phyloP scores from a whole-genome alignment of 805 yeast genomes.

The Ogataea nakhonphanomensis region DNA sequence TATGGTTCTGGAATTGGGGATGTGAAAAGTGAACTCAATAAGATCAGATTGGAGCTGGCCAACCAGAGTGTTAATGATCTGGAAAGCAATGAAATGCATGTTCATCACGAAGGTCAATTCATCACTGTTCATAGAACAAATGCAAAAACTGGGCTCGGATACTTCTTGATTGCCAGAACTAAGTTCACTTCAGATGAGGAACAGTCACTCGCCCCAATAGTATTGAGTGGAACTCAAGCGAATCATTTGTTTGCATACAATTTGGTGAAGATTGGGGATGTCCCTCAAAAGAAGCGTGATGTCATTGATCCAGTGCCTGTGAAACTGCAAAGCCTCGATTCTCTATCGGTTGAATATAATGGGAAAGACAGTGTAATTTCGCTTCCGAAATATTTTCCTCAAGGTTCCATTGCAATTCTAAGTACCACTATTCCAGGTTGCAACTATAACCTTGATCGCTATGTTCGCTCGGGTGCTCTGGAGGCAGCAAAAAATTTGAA shows the following conservation, averaged over 20 bases:
- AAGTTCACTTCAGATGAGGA: conserved; percentile 54
- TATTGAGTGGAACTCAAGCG: conserved; percentile 57
- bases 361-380: conserved; percentile 47
- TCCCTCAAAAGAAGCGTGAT: conserved; percentile 37
- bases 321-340: conserved; percentile 47
- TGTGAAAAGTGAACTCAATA: conserved; percentile 60
- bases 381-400: conserved; percentile 67
- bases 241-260: conserved; percentile 56
- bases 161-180: conserved; percentile 83
- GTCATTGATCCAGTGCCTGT: conserved; percentile 65
- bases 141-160: conserved; percentile 82
- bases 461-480: conserved; percentile 69
- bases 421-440: conserved; percentile 67
- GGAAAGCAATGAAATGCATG: conserved; percentile 77
- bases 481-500: conserved; percentile 62
- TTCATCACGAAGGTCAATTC: conserved; percentile 90
- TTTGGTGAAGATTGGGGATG: conserved; percentile 53
- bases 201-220: conserved; percentile 57
- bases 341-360: conserved; percentile 46
- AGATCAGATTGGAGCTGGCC: conserved; percentile 56
- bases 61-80: conserved; percentile 51
- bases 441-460: conserved; percentile 60
- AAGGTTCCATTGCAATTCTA: conserved; percentile 86
- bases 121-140: conserved; percentile 86
- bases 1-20: conserved; percentile 64